Base-by-base conservation (phyloP, 257 asterid species). In the Ballota nigra region DNA sequence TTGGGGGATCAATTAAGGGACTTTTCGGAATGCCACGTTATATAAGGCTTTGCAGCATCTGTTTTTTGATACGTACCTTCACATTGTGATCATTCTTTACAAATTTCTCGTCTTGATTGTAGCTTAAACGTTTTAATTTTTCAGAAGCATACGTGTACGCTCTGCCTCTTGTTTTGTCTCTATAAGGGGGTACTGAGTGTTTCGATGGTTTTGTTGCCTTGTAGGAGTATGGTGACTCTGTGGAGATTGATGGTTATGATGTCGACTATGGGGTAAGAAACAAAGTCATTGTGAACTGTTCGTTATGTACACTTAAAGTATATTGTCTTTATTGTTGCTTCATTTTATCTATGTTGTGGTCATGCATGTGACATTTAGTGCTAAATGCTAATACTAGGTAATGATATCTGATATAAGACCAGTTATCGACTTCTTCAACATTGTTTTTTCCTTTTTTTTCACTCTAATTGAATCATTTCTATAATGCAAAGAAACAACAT, bases 261-360 rank as follows among this genome's bases (percentile, higher is more conserved):
- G 86, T 92, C 63, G 98, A 92, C 53, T 92, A 88, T 57, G 98
- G 97, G 97, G 97, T 90, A 71, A 83, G 90, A 65, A 29, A 79
- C 70, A 38, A 31, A 38, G 63, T 58, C 9, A 52, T 7, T 28
- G 41, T n/a, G n/a, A n/a, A n/a, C n/a, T n/a, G n/a, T n/a, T n/a
- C n/a, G n/a, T n/a, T n/a, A n/a, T n/a, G n/a, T n/a, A n/a, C n/a
- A n/a, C n/a, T n/a, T n/a, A n/a, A n/a, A n/a, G n/a, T 24, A 47
- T n/a, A 47, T n/a, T 45, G 5, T 45, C 19, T 45, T 45, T 15
- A 5, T 47, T 47, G 55, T n/a, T 15, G 53, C 7, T 45, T n/a
- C 53, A 2, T 47, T 47, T 47, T 47, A 47, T 47, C 55, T n/a
- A 16, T 15, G 20, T 45, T n/a, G 53, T 45, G 53, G 8, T 45